These are phyloP conservation scores for Tribonema minus DNA, from an alignment of 108 stramenopile genomes.

Conservation along the genomic window DNA sequence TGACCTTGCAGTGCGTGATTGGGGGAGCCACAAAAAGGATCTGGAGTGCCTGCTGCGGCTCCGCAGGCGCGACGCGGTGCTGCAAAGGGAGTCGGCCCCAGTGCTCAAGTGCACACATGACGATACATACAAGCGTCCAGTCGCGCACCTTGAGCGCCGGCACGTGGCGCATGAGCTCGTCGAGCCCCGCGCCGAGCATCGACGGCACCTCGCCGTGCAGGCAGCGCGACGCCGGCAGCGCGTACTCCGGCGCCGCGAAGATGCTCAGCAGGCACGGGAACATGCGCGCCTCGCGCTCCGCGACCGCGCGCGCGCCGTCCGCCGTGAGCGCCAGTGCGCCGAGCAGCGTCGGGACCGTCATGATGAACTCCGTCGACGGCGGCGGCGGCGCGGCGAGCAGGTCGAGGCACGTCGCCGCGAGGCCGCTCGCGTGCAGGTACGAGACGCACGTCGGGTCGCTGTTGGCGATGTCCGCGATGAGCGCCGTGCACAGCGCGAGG, in stretches of 20 bases:
- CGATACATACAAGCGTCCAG: no score
- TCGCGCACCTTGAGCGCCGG: constrained; percentile 59
- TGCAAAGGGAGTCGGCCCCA: no score
- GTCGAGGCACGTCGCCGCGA: constrained; percentile 15
- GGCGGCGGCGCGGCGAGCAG: constrained; percentile 45
- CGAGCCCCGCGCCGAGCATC: constrained; percentile 76
- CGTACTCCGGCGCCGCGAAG: constrained; percentile 74
- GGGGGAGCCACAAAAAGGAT: no score
- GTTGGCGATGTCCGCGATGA: constrained; percentile 30
- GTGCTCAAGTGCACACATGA: no score
- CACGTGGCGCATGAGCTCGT: constrained; percentile 87
- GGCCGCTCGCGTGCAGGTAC: constrained; percentile 26
- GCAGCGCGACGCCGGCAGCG: constrained; percentile 71
- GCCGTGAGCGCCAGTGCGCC: constrained; percentile 78
- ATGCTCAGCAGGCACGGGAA: constrained; percentile 71
- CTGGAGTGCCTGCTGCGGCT: no score
- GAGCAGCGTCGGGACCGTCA: constrained; percentile 81
- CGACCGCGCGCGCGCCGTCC: constrained; percentile 67
- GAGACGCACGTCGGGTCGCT: constrained; percentile 34
- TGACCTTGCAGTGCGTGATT: no score
- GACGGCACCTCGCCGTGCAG: constrained; percentile 76
- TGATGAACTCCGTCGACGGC: constrained; percentile 74
- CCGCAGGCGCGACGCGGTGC: no score
- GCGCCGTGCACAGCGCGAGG: constrained; percentile 9
- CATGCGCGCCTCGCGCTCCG: constrained; percentile 69